Percentiles rank a stretch among this genome's conserved stretches.
These are phyloP conservation scores for Moesziomyces antarcticus DNA, from an alignment of 1,284 basidiomycete genomes.

Conservation along the genomic window DNA sequence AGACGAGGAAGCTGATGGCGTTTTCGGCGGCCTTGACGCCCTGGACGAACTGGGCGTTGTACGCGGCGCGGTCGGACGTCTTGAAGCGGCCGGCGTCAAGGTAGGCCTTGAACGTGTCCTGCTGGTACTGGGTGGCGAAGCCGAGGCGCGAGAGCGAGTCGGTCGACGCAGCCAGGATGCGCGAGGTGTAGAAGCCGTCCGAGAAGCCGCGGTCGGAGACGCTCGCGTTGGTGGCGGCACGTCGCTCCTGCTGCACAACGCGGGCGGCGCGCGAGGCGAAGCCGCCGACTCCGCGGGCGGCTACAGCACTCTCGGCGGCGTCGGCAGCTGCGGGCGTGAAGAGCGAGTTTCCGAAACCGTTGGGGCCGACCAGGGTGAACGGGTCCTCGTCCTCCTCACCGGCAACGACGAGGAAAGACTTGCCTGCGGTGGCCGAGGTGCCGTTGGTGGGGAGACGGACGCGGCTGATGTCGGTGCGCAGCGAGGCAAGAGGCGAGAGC, in stretches of 20 bases:
- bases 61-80: slow-evolving; percentile 12
- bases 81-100: slow-evolving; percentile 25
- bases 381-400: slow-evolving; percentile 16
- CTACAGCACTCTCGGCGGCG: neutral
- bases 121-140: slow-evolving; percentile 76
- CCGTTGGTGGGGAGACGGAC: slow-evolving; percentile 21
- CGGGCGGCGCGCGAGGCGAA: slow-evolving; percentile 31
- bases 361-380: slow-evolving; percentile 19
- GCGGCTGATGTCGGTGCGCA: slow-evolving; percentile 32
- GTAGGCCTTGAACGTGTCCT: slow-evolving; percentile 68
- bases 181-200: slow-evolving; percentile 76
- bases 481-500: slow-evolving; percentile 9
- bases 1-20: slow-evolving; percentile 38
- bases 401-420: slow-evolving; percentile 22
- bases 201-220: slow-evolving; percentile 71
- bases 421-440: slow-evolving; percentile 10
- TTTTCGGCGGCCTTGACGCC: slow-evolving; percentile 45
- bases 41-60: slow-evolving; percentile 43
- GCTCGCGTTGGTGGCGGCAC: slow-evolving; percentile 8
- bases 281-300: slow-evolving; percentile 22
- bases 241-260: slow-evolving; percentile 9
- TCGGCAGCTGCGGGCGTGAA: slow-evolving; percentile 3
- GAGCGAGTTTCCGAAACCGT: slow-evolving; percentile 35
- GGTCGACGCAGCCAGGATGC: slow-evolving; percentile 72
- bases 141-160: slow-evolving; percentile 75